Evolutionary conservation across 116 monocot genomes (phyloP), one percentile per base, ranked within the genome.

Genomic region (Dioscorea cayenensis): DNA sequence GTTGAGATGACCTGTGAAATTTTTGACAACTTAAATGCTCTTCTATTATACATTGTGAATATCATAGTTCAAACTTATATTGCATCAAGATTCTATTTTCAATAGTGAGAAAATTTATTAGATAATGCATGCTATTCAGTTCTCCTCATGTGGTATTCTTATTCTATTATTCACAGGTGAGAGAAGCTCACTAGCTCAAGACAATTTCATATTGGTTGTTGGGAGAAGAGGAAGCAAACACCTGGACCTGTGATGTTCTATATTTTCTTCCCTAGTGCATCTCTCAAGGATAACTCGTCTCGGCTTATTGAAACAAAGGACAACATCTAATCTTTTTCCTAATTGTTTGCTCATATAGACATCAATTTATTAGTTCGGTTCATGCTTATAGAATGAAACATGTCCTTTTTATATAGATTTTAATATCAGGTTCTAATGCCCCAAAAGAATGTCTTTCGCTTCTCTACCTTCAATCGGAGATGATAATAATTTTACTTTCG

Each of bases 151-250:
- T 59, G 17, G 17, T 19, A 19, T 59, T 16, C 59, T 19, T 17
- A 64, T 10, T 23, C 43, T 69, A 51, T 18, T 73, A 6, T 49
- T 73, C 75, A 20, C 84, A 96, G 95, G 84, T 96, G 25, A 75
- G 90, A 37, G 92, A 96, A 74, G 92, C 92, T 37, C 90, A 92
- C 29, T 92, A 68, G 89, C 92, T 2, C 95, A 95, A 29, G 90
- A 90, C 71, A 95, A 96, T 74, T 96, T 84, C 65, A 96, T 90
- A 62, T 76, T 92, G 36, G 96, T 96, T 7, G 96, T 96, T 65
- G 96, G 96, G 28, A n/a, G 92, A 87, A 60, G 73, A 85, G 63
- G 96, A 96, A 84, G 92, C 82, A 50, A 84, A 85, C 12, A 84
- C n/a, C 82, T 61, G 84, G 84, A 77, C 69, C 88, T 90, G 95